Evolutionary conservation across 345 rosid species (phyloP).

Genomic region (Cochlearia excelsa): DNA sequence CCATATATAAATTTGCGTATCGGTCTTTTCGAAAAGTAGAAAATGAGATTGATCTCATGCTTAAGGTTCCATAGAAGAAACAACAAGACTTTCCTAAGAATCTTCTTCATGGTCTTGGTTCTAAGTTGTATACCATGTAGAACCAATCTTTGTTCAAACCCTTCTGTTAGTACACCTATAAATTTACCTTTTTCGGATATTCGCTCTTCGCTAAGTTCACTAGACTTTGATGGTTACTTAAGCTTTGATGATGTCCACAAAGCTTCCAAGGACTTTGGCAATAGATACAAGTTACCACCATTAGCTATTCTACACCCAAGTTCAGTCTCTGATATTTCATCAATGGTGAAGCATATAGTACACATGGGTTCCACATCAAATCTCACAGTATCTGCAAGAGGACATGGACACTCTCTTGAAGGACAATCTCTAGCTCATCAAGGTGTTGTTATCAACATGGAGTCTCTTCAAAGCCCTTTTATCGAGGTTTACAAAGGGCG

Average conservation of each 20-base stretch:
- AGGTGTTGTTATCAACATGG: slow-evolving; percentile 85
- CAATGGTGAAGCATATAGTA: slow-evolving; percentile 50
- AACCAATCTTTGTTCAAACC: slow-evolving; percentile 48
- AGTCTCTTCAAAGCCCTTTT: slow-evolving; percentile 48
- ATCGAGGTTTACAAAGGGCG: slow-evolving; percentile 47
- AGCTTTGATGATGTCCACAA: slow-evolving; percentile 50
- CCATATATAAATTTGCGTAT: too few species aligned
- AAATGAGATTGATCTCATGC: slow-evolving; percentile 51
- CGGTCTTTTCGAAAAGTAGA: slow-evolving; percentile 4
- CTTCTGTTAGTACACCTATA: slow-evolving; percentile 36
- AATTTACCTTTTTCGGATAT: slow-evolving; percentile 34
- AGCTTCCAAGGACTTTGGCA: slow-evolving; percentile 87
- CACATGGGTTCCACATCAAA: slow-evolving; percentile 57
- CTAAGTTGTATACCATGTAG: slow-evolving; percentile 52
- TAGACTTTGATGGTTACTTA: slow-evolving; percentile 61
- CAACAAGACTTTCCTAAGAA: slow-evolving; percentile 42
- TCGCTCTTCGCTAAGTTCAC: slow-evolving; percentile 41
- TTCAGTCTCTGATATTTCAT: slow-evolving; percentile 78
- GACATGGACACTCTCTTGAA: slow-evolving; percentile 91
- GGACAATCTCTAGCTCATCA: slow-evolving; percentile 85
- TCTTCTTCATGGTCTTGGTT: slow-evolving; percentile 55
- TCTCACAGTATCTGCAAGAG: slow-evolving; percentile 87
- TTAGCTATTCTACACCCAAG: slow-evolving; percentile 69
- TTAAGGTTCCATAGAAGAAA: slow-evolving; percentile 44
- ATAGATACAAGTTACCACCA: slow-evolving; percentile 60